These are phyloP conservation scores for Geranium rotundifolium DNA, from an alignment of 345 rosid species.

Conservation along the genomic window DNA sequence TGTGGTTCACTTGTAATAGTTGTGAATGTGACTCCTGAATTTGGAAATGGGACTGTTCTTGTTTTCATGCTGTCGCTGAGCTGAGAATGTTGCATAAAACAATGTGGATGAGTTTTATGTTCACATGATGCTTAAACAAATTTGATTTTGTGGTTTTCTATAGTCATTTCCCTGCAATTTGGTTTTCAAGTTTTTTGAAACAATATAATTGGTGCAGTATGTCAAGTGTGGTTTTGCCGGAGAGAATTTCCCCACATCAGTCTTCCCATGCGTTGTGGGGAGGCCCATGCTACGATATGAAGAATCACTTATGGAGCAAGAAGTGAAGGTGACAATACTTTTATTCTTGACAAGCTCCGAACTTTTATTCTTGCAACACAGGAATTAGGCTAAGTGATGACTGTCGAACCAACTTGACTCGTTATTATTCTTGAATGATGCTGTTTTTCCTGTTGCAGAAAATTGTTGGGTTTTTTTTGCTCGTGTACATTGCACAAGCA, in stretches of 20 bases:
- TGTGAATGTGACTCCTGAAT: too few species aligned
- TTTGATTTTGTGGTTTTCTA: not conserved
- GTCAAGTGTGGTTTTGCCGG: conserved; percentile 98
- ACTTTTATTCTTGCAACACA: too few species aligned
- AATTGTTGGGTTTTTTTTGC: not conserved
- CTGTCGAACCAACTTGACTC: not conserved
- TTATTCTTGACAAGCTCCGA: conserved; percentile 1
- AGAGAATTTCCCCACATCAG: conserved; percentile 94
- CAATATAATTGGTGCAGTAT: conserved; percentile 41
- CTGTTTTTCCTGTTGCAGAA: not conserved
- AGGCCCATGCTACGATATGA: conserved; percentile 87
- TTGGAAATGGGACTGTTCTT: too few species aligned
- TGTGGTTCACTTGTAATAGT: too few species aligned
- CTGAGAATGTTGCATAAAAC: too few species aligned
- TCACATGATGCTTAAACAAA: not conserved
- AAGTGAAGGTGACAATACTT: conserved; percentile 45
- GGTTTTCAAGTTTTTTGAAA: not conserved
- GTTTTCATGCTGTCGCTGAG: too few species aligned
- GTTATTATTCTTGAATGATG: not conserved
- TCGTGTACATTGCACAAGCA: not conserved
- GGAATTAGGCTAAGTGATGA: not conserved
- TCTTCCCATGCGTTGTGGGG: conserved; percentile 90
- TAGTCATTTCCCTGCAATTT: not conserved
- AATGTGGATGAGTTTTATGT: too few species aligned
- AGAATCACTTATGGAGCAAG: conserved; percentile 87